Percentiles rank a stretch among this genome's conserved stretches.
Conservation (phyloP, 2,329 filamentous ascomycete genomes). For the Thermothelomyces thermophilus region DNA sequence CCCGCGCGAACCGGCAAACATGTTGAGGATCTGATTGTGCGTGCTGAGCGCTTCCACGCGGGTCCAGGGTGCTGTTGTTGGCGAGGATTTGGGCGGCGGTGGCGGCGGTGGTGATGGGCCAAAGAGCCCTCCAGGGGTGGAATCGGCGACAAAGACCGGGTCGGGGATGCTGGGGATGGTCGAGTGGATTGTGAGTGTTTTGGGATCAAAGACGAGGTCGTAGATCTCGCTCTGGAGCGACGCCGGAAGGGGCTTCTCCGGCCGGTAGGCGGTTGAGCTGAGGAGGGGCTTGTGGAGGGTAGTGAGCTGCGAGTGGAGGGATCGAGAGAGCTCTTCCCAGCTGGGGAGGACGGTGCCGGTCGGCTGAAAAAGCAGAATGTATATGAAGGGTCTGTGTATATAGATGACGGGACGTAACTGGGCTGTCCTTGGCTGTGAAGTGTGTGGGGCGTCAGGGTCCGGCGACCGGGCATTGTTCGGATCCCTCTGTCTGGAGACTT, state of each 20-base stretch:
- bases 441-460: slow-evolving; percentile 34
- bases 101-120: background rate
- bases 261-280: slow-evolving; percentile 50
- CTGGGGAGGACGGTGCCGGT: slow-evolving; percentile 52
- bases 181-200: slow-evolving; percentile 50
- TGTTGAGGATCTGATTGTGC: slow-evolving; percentile 56
- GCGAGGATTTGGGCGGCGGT: background rate
- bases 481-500: slow-evolving; percentile 30
- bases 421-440: slow-evolving; percentile 40
- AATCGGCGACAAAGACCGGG: slow-evolving; percentile 24
- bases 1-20: slow-evolving; percentile 42
- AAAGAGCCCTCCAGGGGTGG: no score
- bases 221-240: slow-evolving; percentile 42
- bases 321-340: slow-evolving; percentile 50
- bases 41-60: slow-evolving; percentile 58
- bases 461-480: slow-evolving; percentile 13
- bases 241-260: slow-evolving; percentile 38
- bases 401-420: slow-evolving; percentile 66
- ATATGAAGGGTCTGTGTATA: slow-evolving; percentile 68
- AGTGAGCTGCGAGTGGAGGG: slow-evolving; percentile 53
- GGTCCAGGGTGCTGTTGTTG: slow-evolving; percentile 40
- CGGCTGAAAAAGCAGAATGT: slow-evolving; percentile 64
- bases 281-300: slow-evolving; percentile 53
- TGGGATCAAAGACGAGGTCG: slow-evolving; percentile 57
- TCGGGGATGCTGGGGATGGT: slow-evolving; percentile 61